These are phyloP conservation scores for Lentithecium fluviatile DNA, from an alignment of 495 filamentous ascomycete species.

Conservation along the genomic window DNA sequence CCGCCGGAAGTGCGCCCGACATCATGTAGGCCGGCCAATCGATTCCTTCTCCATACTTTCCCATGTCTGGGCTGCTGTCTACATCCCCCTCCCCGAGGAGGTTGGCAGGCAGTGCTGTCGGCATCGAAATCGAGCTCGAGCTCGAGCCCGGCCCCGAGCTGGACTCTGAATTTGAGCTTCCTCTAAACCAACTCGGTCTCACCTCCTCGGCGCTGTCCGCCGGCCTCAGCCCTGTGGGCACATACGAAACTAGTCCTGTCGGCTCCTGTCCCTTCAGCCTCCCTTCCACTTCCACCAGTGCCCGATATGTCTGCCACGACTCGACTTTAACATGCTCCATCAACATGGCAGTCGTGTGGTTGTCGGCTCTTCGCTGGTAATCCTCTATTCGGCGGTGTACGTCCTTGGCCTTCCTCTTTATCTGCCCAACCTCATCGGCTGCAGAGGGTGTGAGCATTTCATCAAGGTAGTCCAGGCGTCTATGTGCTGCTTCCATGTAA, in stretches of 20 bases:
- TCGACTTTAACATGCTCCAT: not conserved
- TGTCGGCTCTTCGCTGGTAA: not conserved
- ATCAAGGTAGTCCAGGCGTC: slow-evolving; percentile 2
- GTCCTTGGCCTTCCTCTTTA: not conserved
- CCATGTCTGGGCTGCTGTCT: too few relatives aligned
- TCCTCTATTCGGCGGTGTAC: slow-evolving; percentile 7
- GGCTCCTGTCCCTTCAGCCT: not conserved
- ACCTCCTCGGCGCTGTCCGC: not conserved
- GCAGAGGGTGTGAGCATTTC: not conserved
- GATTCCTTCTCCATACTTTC: too few relatives aligned
- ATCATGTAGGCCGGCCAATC: too few relatives aligned
- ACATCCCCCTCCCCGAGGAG: too few relatives aligned
- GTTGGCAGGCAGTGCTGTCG: too few relatives aligned
- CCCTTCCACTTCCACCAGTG: not conserved
- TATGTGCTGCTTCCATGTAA: slow-evolving; percentile 8
- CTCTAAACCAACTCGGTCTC: not conserved
- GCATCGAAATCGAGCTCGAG: too few relatives aligned
- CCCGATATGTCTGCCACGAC: slow-evolving; percentile 1
- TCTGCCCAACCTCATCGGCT: not conserved
- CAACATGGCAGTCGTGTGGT: not conserved
- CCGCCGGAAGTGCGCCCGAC: not conserved
- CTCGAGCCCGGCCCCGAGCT: too few relatives aligned
- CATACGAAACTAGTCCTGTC: not conserved
- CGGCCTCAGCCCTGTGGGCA: not conserved
- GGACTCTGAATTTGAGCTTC: too few relatives aligned